Conservation (phyloP, 495 filamentous ascomycete species). For the Penicillium angulare region DNA sequence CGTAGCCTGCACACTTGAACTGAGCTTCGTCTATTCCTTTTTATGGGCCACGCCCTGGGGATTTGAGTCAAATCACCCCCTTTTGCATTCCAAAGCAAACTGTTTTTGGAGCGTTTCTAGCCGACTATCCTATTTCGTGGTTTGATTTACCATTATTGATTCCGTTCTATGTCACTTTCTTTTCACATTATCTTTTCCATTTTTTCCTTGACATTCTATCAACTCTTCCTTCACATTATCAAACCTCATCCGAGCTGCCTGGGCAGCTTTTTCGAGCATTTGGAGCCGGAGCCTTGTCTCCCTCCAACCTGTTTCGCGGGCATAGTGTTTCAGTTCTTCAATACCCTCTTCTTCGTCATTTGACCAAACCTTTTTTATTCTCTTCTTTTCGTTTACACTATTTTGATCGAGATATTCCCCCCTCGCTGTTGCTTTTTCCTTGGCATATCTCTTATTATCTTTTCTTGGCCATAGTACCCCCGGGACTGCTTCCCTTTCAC, state of each 20-base stretch:
- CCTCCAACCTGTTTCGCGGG: conserved; percentile 18
- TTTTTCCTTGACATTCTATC: conserved; percentile 6
- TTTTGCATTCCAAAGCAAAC: conserved; percentile 6
- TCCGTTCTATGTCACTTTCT: conserved; percentile 7
- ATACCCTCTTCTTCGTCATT: conserved; percentile 28
- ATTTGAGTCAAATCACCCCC: neutral
- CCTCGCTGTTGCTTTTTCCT: conserved; percentile 8
- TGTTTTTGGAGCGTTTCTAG: conserved; percentile 23
- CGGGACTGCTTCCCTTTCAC: conserved; percentile 13
- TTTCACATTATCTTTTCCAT: conserved; percentile 10
- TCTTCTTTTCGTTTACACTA: conserved; percentile 3
- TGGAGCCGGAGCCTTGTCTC: conserved; percentile 2
- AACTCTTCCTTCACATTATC: conserved; percentile 2
- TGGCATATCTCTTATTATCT: conserved; percentile 7
- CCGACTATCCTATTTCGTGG: conserved; percentile 6
- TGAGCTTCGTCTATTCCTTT: neutral
- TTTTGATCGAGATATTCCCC: neutral
- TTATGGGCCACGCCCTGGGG: too few relatives aligned
- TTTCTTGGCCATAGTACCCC: conserved; percentile 14
- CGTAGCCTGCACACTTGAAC: conserved; percentile 18
- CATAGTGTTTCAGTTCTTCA: conserved; percentile 28
- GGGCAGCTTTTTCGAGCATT: conserved; percentile 28
- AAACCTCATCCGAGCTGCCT: conserved; percentile 21
- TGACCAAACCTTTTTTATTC: neutral
- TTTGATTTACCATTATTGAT: conserved; percentile 3